Evolutionary conservation across 768 basidiomycete genomes (phyloP).

Genomic region (Clavulina sp.): DNA sequence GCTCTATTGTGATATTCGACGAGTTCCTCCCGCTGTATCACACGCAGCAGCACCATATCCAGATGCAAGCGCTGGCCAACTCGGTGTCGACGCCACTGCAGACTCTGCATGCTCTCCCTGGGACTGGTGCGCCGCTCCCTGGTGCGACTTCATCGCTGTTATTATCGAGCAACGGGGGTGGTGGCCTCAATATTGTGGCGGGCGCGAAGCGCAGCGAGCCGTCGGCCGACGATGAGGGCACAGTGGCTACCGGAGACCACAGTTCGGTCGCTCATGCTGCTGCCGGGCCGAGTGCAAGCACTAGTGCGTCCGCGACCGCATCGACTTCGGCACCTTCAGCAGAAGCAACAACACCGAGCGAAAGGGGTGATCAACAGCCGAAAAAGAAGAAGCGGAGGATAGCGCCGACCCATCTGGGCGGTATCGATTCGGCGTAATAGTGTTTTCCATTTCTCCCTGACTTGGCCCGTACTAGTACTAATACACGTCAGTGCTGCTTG

Average conservation of each 20-base stretch:
- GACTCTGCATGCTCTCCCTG: constrained; percentile 21
- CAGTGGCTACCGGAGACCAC: constrained; percentile 19
- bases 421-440: not conserved
- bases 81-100: constrained; percentile 19
- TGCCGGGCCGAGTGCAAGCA: constrained; percentile 15
- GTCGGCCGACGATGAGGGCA: constrained; percentile 19
- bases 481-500: not conserved
- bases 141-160: constrained; percentile 16
- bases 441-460: not conserved
- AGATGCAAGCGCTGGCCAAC: constrained; percentile 80
- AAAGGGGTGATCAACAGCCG: constrained; percentile 28
- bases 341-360: not conserved
- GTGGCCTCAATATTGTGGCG: constrained; percentile 14
- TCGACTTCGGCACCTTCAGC: too few relatives aligned
- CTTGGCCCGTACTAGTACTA: too few relatives aligned
- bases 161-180: constrained; percentile 2
- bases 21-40: constrained; percentile 79
- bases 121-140: constrained; percentile 22
- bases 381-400: constrained; percentile 77
- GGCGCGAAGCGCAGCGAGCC: constrained; percentile 22
- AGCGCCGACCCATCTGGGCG: constrained; percentile 26
- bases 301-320: constrained; percentile 10
- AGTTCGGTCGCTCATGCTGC: constrained; percentile 6
- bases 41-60: constrained; percentile 80
- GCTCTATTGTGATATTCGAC: constrained; percentile 87